Base-by-base conservation (phyloP, 352 stramenopile species). In the Globisporangium abappressorium region DNA sequence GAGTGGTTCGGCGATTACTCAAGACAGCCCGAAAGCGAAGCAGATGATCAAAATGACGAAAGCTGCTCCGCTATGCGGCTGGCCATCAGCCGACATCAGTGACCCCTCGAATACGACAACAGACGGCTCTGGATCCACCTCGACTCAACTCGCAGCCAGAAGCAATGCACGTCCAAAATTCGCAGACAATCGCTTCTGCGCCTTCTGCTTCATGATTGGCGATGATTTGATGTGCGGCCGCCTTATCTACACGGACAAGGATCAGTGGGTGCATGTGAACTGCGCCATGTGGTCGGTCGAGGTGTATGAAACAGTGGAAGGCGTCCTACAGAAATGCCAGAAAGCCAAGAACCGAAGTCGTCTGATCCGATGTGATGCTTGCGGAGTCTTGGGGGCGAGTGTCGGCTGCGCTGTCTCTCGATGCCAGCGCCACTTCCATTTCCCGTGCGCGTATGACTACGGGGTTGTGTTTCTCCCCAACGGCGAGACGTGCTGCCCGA, bases 231-330 rank as follows among this genome's bases (percentile, higher is more conserved):
- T 79, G 12, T 93, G 85, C 51, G 91, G 91, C 11, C 81, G 91
- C 2, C 75, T 97, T 28, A 62, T 97, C 6, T 94, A 93, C 69
- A 82, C 87, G 0, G 85, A 95, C 22, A 70, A 82, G 24, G 87
- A 97, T 49, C 78, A 90, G 30, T 98, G 91, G 90, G 85, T 98
- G 5, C 95, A 98, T 73, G 73, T 94, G 7, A 97, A 97, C 66
- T 98, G 95, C 76, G 92, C 89, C 2, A 62, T 98, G 18, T 98
- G 93, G 93, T 98, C 90, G 7, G 92, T 91, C 41, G 92, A 98
- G 74, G 93, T 98, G 26, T 98, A 84, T 59, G 94, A 97, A 72
- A 84, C 88, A 64, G 74, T 72, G 2, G 74, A 70, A 6, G 86
- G 81, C 51, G 84, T 85, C 63, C 77, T 97, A 9, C 79, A 93